A percentile compares a stretch with the other conserved stretches of the same genome.
Conservation (phyloP, 2,329 filamentous ascomycete species). For the Exophiala phaeomuriformis region DNA sequence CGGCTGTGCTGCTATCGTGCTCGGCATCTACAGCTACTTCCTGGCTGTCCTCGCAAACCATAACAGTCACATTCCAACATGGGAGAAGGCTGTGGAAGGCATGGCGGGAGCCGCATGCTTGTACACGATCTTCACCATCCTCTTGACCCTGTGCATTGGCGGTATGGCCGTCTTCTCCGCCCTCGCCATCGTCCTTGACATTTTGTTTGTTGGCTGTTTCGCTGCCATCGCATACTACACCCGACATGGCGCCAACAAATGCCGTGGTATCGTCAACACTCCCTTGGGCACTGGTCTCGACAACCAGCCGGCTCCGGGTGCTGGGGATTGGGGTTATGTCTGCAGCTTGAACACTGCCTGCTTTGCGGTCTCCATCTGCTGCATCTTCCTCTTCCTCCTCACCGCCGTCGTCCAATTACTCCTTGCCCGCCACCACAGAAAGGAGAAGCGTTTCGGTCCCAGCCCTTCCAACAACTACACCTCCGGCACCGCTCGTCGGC, state of each 20-base stretch:
- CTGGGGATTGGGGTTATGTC: constrained; percentile 47
- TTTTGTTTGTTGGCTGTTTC: constrained; percentile 68
- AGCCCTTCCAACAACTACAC: constrained; percentile 62
- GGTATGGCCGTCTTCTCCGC: constrained; percentile 66
- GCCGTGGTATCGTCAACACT: constrained; percentile 57
- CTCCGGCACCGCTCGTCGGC: constrained; percentile 46
- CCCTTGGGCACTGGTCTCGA: constrained; percentile 61
- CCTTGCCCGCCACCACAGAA: constrained; percentile 63
- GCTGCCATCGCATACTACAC: constrained; percentile 75
- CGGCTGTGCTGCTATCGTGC: constrained; percentile 62
- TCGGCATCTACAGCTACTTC: constrained; percentile 80
- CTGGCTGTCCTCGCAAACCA: constrained; percentile 64
- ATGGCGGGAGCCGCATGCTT: constrained; percentile 67
- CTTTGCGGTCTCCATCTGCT: constrained; percentile 71
- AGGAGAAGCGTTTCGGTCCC: constrained; percentile 65
- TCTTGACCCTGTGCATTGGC: constrained; percentile 72
- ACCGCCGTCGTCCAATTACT: constrained; percentile 62
- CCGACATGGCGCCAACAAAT: constrained; percentile 59
- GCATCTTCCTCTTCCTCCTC: constrained; percentile 71
- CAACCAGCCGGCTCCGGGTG: constrained; percentile 42
- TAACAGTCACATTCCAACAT: constrained; percentile 54
- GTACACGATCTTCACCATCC: constrained; percentile 64
- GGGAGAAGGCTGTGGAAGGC: constrained; percentile 66
- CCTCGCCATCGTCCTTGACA: constrained; percentile 66
- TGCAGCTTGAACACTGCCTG: constrained; percentile 70